Conservation (phyloP, 2,329 filamentous ascomycete genomes). For the Atkinsonella hypoxylon region DNA sequence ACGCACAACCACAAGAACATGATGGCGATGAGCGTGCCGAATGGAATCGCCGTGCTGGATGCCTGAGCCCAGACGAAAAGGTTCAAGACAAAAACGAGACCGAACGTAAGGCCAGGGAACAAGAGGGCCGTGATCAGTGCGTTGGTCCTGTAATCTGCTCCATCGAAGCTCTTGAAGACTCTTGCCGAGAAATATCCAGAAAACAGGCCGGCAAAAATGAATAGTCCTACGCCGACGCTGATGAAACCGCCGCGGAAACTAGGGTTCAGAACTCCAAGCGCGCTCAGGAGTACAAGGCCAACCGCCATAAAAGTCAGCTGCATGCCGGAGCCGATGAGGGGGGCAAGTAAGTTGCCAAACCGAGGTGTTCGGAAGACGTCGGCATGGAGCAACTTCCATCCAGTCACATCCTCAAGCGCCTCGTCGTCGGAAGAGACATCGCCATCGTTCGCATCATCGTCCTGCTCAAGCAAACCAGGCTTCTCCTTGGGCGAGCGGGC, state of each 20-base stretch:
- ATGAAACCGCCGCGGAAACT: constrained; percentile 85
- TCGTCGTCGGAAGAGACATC: constrained; percentile 44
- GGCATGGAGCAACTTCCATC: constrained; percentile 82
- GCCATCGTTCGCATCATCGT: constrained; percentile 38
- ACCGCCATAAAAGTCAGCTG: constrained; percentile 74
- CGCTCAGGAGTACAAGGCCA: constrained; percentile 60
- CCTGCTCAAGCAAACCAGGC: constrained; percentile 48
- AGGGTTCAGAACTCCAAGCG: constrained; percentile 68
- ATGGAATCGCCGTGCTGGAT: constrained; percentile 76
- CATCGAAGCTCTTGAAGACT: constrained; percentile 74
- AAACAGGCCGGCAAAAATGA: constrained; percentile 71
- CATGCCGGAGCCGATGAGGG: constrained; percentile 73
- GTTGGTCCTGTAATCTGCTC: constrained; percentile 62
- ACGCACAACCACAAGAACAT: constrained; percentile 72
- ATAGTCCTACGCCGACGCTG: constrained; percentile 71
- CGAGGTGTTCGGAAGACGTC: constrained; percentile 72
- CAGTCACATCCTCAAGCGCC: constrained; percentile 63
- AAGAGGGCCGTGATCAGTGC: constrained; percentile 64
- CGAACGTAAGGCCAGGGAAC: constrained; percentile 68
- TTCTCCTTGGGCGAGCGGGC: constrained; percentile 31
- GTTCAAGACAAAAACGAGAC: constrained; percentile 67
- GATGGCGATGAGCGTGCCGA: constrained; percentile 63
- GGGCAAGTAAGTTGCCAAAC: constrained; percentile 62
- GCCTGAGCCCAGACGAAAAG: constrained; percentile 86
- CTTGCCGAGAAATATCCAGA: constrained; percentile 80